Percentiles rank a stretch among this genome's conserved stretches.
phyloP scores from a whole-genome alignment of 1,284 basidiomycete species.

The Binderoboletus segoi region DNA sequence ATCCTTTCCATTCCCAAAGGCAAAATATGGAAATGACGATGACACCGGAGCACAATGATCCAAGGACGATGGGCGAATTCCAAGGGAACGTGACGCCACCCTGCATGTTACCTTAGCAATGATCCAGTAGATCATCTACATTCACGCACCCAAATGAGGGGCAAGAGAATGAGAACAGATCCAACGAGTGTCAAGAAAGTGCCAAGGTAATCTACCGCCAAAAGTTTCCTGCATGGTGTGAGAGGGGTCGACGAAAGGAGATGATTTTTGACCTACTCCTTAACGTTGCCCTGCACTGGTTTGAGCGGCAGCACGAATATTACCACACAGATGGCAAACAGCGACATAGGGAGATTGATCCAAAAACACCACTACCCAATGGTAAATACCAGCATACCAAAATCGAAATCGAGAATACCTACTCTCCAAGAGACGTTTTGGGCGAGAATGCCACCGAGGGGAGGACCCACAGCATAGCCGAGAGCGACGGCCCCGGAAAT shows the following conservation, averaged over 20 bases:
- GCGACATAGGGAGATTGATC: conserved; percentile 64
- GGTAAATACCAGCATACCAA: neutral
- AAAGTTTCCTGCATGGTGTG: conserved; percentile 66
- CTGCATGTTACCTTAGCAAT: conserved; percentile 34
- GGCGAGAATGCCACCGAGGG: conserved; percentile 59
- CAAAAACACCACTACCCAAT: conserved; percentile 60
- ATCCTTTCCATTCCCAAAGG: conserved; percentile 73
- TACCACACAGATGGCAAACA: conserved; percentile 55
- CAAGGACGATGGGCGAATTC: conserved; percentile 66
- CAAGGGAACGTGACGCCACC: conserved; percentile 73
- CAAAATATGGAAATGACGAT: conserved; percentile 61
- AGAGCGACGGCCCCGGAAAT: conserved; percentile 55
- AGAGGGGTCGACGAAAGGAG: neutral
- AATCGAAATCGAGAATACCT: conserved; percentile 21
- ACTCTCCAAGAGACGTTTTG: conserved; percentile 66
- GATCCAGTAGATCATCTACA: neutral
- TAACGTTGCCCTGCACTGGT: conserved; percentile 59
- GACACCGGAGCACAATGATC: conserved; percentile 59
- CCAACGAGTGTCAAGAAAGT: conserved; percentile 58
- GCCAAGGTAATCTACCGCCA: conserved; percentile 69
- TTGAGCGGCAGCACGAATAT: conserved; percentile 67
- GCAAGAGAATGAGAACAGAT: conserved; percentile 65
- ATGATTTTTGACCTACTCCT: conserved; percentile 35
- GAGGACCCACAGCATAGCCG: conserved; percentile 51
- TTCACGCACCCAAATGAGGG: conserved; percentile 68